These are phyloP conservation scores for Aulographum hederae DNA, from an alignment of 2,329 filamentous ascomycete genomes.

Conservation along the genomic window DNA sequence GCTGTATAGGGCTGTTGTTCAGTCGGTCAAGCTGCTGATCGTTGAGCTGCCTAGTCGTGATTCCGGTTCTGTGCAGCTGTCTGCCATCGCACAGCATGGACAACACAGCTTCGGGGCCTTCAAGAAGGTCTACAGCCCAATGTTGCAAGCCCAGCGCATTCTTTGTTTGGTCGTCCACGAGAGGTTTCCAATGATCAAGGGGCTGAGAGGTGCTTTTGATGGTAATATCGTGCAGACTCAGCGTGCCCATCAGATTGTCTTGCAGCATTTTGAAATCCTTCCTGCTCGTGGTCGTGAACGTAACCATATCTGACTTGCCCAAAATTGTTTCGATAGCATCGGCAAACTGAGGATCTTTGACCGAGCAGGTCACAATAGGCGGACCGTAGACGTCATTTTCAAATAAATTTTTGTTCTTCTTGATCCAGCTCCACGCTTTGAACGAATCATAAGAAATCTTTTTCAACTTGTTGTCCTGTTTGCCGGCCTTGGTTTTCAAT, in stretches of 20 bases:
- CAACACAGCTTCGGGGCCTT: slow-evolving; percentile 66
- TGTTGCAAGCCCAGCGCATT: slow-evolving; percentile 49
- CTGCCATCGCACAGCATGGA: slow-evolving; percentile 71
- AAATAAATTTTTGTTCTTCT: slow-evolving; percentile 49
- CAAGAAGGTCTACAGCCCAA: slow-evolving; percentile 61
- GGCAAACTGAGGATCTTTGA: slow-evolving; percentile 54
- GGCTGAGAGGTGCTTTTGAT: slow-evolving; percentile 42
- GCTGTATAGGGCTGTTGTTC: slow-evolving; percentile 36
- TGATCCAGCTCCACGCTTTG: slow-evolving; percentile 66
- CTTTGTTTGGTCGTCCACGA: slow-evolving; percentile 38
- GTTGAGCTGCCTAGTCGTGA: slow-evolving; percentile 43
- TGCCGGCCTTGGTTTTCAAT: slow-evolving; percentile 58
- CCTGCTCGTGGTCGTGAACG: slow-evolving; percentile 58
- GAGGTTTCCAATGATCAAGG: slow-evolving; percentile 35
- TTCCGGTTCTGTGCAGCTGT: slow-evolving; percentile 48
- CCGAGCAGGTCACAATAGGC: slow-evolving; percentile 59
- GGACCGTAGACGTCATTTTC: slow-evolving; percentile 65
- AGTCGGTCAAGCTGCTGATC: slow-evolving; percentile 53
- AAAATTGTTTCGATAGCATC: slow-evolving; percentile 41
- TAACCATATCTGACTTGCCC: slow-evolving; percentile 31
- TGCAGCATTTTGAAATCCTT: slow-evolving; percentile 61
- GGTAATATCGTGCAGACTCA: slow-evolving; percentile 51
- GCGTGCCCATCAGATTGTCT: slow-evolving; percentile 38
- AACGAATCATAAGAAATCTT: slow-evolving; percentile 43
- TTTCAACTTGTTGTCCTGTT: slow-evolving; percentile 49